Conservation (phyloP, 192 early-diverging fungal species). For the Backusella parvicylindrica region DNA sequence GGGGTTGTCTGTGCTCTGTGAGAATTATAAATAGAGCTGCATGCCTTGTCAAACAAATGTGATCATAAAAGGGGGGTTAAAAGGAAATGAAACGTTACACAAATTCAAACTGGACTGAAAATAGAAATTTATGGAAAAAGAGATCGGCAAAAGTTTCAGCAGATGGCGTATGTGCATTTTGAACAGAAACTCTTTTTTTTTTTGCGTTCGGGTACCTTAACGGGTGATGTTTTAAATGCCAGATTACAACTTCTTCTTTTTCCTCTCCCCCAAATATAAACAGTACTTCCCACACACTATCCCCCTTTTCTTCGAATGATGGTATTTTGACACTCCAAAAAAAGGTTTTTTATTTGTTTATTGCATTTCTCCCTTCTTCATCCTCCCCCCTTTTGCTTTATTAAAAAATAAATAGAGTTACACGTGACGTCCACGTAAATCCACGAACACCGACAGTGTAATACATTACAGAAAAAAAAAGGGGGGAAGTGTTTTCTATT, state of each 20-base stretch:
- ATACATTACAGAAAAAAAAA: background rate
- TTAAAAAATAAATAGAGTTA: background rate
- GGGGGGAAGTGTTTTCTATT: background rate
- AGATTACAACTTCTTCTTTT: slow-evolving; percentile 23
- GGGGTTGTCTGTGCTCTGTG: background rate
- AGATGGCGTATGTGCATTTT: slow-evolving; percentile 14
- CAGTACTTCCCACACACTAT: no score
- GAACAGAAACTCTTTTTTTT: background rate
- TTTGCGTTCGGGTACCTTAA: slow-evolving; percentile 41
- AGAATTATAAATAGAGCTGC: slow-evolving; percentile 5
- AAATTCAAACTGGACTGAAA: background rate
- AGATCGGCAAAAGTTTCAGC: slow-evolving; percentile 6
- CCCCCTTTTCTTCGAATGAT: background rate
- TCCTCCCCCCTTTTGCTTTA: slow-evolving; percentile 18
- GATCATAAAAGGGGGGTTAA: background rate
- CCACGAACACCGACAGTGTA: slow-evolving; percentile 1
- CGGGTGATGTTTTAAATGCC: slow-evolving; percentile 61
- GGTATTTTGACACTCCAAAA: slow-evolving; percentile 38
- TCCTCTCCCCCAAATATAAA: no score
- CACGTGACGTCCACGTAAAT: slow-evolving; percentile 1
- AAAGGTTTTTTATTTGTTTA: slow-evolving; percentile 8
- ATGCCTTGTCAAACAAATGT: slow-evolving; percentile 6
- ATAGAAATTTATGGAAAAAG: background rate
- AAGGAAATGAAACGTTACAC: slow-evolving; percentile 3
- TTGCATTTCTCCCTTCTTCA: slow-evolving; percentile 53